A percentile compares a stretch with the other conserved stretches of the same genome.
Conservation (phyloP, 371 early-diverging fungal genomes). For the Syncephalastrum sp. region DNA sequence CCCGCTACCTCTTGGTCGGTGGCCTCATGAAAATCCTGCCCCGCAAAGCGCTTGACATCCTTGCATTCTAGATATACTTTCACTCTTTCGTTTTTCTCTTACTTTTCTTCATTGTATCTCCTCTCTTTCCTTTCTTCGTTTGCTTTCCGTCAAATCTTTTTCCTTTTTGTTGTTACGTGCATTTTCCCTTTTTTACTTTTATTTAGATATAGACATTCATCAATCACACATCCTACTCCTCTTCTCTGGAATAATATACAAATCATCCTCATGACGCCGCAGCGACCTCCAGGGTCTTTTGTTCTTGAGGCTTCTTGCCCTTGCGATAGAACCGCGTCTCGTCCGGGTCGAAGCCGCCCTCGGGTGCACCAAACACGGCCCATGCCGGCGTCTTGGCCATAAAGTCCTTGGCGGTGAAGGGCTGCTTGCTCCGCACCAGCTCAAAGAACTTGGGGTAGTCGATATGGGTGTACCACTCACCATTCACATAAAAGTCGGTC, state of each 20-base stretch:
- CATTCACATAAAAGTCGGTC: constrained; percentile 66
- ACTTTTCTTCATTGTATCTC: too few relatives aligned
- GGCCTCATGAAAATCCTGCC: constrained; percentile 22
- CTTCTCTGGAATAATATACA: too few relatives aligned
- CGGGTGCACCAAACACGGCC: constrained; percentile 75
- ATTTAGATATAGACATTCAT: too few relatives aligned
- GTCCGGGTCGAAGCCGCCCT: constrained; percentile 77
- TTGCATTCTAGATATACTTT: too few relatives aligned
- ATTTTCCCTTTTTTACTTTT: too few relatives aligned
- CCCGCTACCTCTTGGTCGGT: constrained; percentile 20
- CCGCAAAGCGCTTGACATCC: constrained; percentile 12
- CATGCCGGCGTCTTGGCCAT: constrained; percentile 74
- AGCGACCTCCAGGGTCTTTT: constrained; percentile 7
- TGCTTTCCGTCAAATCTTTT: too few relatives aligned
- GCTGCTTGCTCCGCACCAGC: constrained; percentile 59
- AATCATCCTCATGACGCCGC: neutral
- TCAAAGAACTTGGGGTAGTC: constrained; percentile 77
- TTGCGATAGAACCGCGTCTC: constrained; percentile 73
- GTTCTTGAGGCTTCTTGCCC: constrained; percentile 33
- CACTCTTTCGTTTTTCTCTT: too few relatives aligned
- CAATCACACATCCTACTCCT: too few relatives aligned
- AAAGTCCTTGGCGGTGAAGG: constrained; percentile 71
- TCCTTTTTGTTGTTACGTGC: too few relatives aligned
- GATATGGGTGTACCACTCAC: constrained; percentile 81
- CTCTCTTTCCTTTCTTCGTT: too few relatives aligned